Base-by-base conservation (phyloP, 495 filamentous ascomycete species). In the Platismatia glauca region DNA sequence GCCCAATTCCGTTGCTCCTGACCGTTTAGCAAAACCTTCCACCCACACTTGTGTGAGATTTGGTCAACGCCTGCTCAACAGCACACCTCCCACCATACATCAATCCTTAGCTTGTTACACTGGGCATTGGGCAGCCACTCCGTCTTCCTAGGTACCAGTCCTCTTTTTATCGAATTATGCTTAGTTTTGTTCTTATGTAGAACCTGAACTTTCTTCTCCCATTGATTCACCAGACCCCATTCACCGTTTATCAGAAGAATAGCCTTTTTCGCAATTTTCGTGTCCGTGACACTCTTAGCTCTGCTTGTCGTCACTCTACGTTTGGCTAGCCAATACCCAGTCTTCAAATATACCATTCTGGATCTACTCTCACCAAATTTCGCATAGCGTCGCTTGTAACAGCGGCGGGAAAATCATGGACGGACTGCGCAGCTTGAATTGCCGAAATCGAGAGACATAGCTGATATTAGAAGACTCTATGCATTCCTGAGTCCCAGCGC, bases 281-380 rank as follows among this genome's bases (percentile, higher is more conserved):
- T 68, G 8, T 61, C 60, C 22, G 72, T 77, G 34, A 68, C 70
- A 8, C 50, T 29, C 24, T 44, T 76, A 44, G 60, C 75, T 8
- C 43, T 57, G 24, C n/a, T 77, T 6, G 53, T 67, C 20, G 73
- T 77, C 37, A 66, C 58, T 1, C 33, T 76, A 18, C 71, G 76
- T 20, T 53, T 78, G 39, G 72, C 65, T 37, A 73, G 70, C 48
- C 66, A 76, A 34, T 62, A 74, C 24, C 57, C 62, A n/a, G 34
- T 76, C 16, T 59, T 75, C n/a, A 71, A 70, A 57, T 69, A 64
- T 11, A 68, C 72, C 5, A 35, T 9, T n/a, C n/a, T n/a, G n/a
- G n/a, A n/a, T n/a, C n/a, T n/a, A n/a, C n/a, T n/a, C n/a, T n/a
- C n/a, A n/a, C n/a, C n/a, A n/a, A n/a, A n/a, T n/a, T n/a, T n/a